Conservation (phyloP, 2,329 filamentous ascomycete genomes). For the Aspergillus neoniger region DNA sequence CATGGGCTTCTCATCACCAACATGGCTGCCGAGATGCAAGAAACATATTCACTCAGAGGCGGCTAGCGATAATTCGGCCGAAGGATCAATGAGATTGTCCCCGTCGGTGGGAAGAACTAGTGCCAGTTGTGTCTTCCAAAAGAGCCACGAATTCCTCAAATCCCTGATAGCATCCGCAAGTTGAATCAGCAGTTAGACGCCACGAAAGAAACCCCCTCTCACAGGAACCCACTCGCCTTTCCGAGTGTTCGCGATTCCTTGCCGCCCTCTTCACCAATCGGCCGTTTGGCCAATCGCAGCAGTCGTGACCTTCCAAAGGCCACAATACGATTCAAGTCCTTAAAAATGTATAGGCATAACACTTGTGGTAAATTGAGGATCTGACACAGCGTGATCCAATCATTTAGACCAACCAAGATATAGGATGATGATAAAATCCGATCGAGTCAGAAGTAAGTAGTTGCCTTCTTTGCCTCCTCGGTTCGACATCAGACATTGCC, state of each 20-base stretch:
- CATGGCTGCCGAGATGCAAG: background rate
- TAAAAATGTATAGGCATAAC: background rate
- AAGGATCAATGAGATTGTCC: background rate
- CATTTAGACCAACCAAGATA: no score
- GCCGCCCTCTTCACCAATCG: background rate
- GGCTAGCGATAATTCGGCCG: background rate
- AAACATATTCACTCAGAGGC: background rate
- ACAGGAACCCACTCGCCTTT: background rate
- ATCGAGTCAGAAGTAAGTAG: background rate
- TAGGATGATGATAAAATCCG: background rate
- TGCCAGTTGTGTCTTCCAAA: background rate
- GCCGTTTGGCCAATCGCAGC: background rate
- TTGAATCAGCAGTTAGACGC: slow-evolving; percentile 5
- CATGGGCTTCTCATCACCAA: background rate
- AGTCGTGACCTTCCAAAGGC: background rate
- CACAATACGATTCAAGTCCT: background rate
- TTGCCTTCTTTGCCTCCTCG: background rate
- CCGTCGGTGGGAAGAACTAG: background rate
- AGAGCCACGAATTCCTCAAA: background rate
- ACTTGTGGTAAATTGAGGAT: background rate
- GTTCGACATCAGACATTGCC: background rate
- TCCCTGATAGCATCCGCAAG: background rate
- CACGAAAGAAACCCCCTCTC: background rate
- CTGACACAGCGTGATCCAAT: background rate
- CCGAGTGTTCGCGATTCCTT: background rate